Evolutionary conservation across 2,329 filamentous ascomycete genomes (phyloP), one percentile per base, ranked within the genome.

Genomic region (Stachybotrys elegans): DNA sequence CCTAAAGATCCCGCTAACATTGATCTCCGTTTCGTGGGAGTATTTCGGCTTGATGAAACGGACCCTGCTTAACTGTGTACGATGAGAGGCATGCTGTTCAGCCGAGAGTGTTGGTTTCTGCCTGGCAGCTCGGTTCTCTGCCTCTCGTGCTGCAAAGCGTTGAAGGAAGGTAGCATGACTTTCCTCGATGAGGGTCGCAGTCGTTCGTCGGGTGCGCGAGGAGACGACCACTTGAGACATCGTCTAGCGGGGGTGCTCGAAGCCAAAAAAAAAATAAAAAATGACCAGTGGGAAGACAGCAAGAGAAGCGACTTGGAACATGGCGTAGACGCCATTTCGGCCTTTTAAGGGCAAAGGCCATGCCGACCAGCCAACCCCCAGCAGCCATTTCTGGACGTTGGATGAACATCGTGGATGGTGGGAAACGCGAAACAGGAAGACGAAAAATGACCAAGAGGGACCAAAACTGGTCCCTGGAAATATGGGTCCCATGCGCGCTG

Each of bases 11-110:
- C 52, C 44, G 31, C 36, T 45, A 13, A 57, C 31, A 22, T 57
- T 57, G 21, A 57, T 54, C 39, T 54, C 23, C 9, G 44, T 55
- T 44, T 52, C 6, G 16, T 48, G 22, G 38, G 48, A 50, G 43
- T 53, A 54, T 17, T 48, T 54, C 1, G 44, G 53, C 43, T 51
- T 49, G 14, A 56, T 48, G 9, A 55, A 56, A 43, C 27, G 32
- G 6, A 56, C 41, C 6, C 41, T 43, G 36, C 45, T 43, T 4
- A 56, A 44, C 45, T 53, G 27, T 34, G 48, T 46, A 21, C 44
- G 35, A 23, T 56, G 38, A n/a, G 39, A 38, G 35, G 50, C 42
- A 21, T 57, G 37, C 38, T 57, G 23, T 48, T 55, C 38, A 17
- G 44, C 43, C 11, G 46, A 55, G 27, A 59, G 48, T 31, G 46